Conservation (phyloP, 2,329 filamentous ascomycete species). For the Dothideomycetes sp. region DNA sequence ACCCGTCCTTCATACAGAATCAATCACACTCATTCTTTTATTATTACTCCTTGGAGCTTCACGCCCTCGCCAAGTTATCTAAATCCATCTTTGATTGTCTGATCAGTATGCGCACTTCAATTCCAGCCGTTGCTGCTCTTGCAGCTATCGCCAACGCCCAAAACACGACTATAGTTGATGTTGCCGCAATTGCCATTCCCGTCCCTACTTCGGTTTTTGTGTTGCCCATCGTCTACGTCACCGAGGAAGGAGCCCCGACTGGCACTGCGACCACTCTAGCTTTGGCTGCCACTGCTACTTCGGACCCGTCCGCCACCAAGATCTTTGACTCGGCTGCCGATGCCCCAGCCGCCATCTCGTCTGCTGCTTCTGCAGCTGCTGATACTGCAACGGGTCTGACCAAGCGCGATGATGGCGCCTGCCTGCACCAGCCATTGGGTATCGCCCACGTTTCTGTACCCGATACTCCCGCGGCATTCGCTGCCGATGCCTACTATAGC, state of each 20-base stretch:
- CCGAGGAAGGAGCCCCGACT: conserved; percentile 2
- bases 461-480: conserved; percentile 15
- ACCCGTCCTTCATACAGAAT: too few relatives aligned
- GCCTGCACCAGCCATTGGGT: conserved; percentile 4
- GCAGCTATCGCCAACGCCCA: conserved; percentile 7
- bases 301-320: conserved; percentile 3
- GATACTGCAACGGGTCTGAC: background rate
- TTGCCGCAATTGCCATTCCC: conserved; percentile 4
- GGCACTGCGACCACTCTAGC: conserved; percentile 8
- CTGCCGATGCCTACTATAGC: conserved; percentile 9
- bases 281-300: background rate
- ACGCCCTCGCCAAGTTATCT: too few relatives aligned
- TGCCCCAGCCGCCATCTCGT: background rate
- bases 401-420: conserved; percentile 7
- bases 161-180: background rate
- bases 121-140: conserved; percentile 5
- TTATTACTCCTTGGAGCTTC: too few relatives aligned
- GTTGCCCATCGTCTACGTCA: conserved; percentile 9
- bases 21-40: too few relatives aligned
- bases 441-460: background rate
- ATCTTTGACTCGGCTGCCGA: conserved; percentile 8
- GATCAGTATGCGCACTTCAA: too few relatives aligned
- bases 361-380: background rate
- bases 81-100: too few relatives aligned
- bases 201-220: conserved; percentile 6